These are phyloP conservation scores for Zymoseptoria tritici DNA, from an alignment of 2,329 filamentous ascomycete genomes.

Conservation along the genomic window DNA sequence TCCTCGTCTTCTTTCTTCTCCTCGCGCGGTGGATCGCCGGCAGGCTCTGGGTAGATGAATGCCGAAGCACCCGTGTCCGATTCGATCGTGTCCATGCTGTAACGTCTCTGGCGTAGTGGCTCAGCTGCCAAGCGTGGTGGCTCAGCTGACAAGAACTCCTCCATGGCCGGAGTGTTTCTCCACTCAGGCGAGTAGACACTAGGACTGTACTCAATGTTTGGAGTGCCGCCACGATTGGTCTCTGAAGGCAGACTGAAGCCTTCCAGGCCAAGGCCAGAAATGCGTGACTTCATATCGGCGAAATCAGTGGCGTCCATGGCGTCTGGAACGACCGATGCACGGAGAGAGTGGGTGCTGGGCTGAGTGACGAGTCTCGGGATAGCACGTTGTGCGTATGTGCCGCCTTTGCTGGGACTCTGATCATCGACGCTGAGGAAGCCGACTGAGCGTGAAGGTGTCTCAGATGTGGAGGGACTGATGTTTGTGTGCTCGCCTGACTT, in stretches of 20 bases:
- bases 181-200: slow-evolving; percentile 23
- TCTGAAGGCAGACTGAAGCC: slow-evolving; percentile 25
- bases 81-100: neutral
- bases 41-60: slow-evolving; percentile 17
- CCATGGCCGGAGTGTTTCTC: slow-evolving; percentile 1
- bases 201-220: slow-evolving; percentile 19
- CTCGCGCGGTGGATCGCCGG: slow-evolving; percentile 10
- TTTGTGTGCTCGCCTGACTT: slow-evolving; percentile 2
- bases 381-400: slow-evolving; percentile 19
- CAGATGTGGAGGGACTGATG: slow-evolving; percentile 4
- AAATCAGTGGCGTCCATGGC: slow-evolving; percentile 16
- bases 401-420: slow-evolving; percentile 20
- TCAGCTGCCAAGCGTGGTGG: slow-evolving; percentile 1
- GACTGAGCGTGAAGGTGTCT: slow-evolving; percentile 9
- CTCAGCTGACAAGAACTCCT: slow-evolving; percentile 1
- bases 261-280: slow-evolving; percentile 24
- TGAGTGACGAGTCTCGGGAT: slow-evolving; percentile 21
- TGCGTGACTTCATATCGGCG: slow-evolving; percentile 22
- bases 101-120: neutral
- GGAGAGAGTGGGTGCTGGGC: slow-evolving; percentile 25
- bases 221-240: slow-evolving; percentile 10
- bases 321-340: slow-evolving; percentile 24
- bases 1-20: neutral
- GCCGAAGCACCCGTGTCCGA: slow-evolving; percentile 13
- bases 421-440: slow-evolving; percentile 15